phyloP scores from a whole-genome alignment of 2,329 filamentous ascomycete genomes.

The Catunica adiposa region DNA sequence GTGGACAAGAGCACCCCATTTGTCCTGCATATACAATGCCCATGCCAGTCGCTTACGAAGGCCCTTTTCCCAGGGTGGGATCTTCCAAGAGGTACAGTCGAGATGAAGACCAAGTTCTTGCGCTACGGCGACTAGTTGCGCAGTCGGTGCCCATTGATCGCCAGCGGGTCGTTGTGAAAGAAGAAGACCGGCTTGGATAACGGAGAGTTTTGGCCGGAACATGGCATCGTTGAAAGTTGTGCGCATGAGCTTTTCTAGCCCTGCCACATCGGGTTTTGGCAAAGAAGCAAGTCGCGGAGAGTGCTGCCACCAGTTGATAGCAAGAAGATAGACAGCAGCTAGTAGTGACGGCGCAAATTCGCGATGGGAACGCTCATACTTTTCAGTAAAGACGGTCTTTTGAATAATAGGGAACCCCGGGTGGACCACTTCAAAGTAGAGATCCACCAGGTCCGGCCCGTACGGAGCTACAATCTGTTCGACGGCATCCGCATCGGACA shows the following conservation, averaged over 20 bases:
- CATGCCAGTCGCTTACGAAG: constrained; percentile 73
- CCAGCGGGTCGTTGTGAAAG: constrained; percentile 60
- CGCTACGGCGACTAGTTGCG: constrained; percentile 69
- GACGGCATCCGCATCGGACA: constrained; percentile 52
- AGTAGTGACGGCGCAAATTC: constrained; percentile 63
- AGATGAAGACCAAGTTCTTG: constrained; percentile 82
- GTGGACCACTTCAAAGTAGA: constrained; percentile 70
- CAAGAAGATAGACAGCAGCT: constrained; percentile 68
- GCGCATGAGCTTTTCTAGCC: constrained; percentile 57
- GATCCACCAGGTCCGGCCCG: constrained; percentile 58
- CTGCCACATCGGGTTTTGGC: constrained; percentile 53
- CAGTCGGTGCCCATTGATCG: constrained; percentile 70
- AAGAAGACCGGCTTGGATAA: constrained; percentile 60
- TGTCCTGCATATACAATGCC: constrained; percentile 90
- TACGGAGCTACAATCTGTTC: constrained; percentile 62
- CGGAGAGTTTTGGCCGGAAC: constrained; percentile 66
- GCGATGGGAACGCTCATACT: constrained; percentile 54
- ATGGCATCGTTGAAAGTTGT: constrained; percentile 60
- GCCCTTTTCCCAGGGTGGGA: constrained; percentile 74
- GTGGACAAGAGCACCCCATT: constrained; percentile 72
- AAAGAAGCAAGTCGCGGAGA: constrained; percentile 47
- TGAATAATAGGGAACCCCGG: constrained; percentile 70
- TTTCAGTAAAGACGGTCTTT: constrained; percentile 63
- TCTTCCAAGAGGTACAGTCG: constrained; percentile 74
- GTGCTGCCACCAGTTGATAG: constrained; percentile 76